Percentiles rank a stretch among this genome's conserved stretches.
These are phyloP conservation scores for Hymenoscyphus fructigenus DNA, from an alignment of 2,329 filamentous ascomycete species.

Conservation along the genomic window DNA sequence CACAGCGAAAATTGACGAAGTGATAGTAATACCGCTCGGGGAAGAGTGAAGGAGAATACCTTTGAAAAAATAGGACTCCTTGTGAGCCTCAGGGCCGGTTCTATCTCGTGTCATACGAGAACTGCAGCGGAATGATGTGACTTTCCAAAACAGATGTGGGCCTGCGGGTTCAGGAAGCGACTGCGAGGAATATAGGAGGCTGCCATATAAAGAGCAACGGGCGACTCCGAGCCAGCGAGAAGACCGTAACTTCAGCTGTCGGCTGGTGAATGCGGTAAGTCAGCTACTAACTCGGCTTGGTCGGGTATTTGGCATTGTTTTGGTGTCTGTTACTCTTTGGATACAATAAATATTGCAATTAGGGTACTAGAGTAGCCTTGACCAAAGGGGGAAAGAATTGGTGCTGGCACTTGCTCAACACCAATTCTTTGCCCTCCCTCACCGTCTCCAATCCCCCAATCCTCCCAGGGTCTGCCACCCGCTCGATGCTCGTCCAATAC, in stretches of 20 bases:
- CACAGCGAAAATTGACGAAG: background rate
- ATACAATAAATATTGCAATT: background rate
- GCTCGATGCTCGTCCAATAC: background rate
- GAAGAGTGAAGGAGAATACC: background rate
- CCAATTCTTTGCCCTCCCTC: background rate
- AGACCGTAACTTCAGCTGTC: background rate
- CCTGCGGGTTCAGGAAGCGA: constrained; percentile 7
- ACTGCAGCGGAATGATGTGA: constrained; percentile 25
- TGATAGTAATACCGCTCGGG: background rate
- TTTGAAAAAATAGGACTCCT: background rate
- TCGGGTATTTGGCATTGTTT: background rate
- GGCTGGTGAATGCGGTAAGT: background rate
- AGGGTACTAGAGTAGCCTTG: background rate
- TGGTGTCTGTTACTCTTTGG: background rate
- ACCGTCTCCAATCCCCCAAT: background rate
- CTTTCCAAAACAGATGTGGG: constrained; percentile 14
- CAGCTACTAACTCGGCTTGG: background rate
- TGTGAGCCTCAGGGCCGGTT: constrained; percentile 22
- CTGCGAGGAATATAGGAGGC: background rate
- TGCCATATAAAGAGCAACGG: constrained; percentile 18
- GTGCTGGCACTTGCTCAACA: background rate
- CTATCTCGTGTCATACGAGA: constrained; percentile 30
- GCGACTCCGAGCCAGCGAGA: constrained; percentile 14
- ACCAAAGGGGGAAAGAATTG: background rate
- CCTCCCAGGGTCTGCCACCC: background rate